Evolutionary conservation across 1,284 basidiomycete species (phyloP), one percentile per base, ranked within the genome.

Genomic region (Ceratobasidium sp.): DNA sequence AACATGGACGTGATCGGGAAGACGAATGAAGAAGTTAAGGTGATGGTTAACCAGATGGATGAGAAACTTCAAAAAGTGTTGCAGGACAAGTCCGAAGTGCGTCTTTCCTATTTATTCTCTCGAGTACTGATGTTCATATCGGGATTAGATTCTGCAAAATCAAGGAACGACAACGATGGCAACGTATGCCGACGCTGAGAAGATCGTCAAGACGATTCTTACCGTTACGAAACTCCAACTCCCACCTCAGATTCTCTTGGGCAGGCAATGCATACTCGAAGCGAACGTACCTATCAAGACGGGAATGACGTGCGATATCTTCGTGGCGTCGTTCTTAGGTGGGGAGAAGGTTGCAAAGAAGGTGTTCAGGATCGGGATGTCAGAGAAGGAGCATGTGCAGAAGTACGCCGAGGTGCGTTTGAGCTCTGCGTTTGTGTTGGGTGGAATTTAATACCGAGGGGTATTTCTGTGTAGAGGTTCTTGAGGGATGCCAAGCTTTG

Each of bases 341-440:
- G 45, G 45, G 24, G 69, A 62, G 36, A 60, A 62, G 33, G 69
- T 73, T 2, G 69, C 59, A 5, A 73, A 73, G 33, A 73, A 73
- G n/a, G 69, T 73, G 47, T 73, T 73, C 24, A 60, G 69, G n/a
- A 36, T 73, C 27, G 69, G 69, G 29, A 73, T 53, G 47, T 62
- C 47, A 7, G 69, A 73, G 8, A 31, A 53, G 24, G 57, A 73
- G 15, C 11, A 33, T 41, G 59, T 73, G 14, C n/a, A 22, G 14
- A 31, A 36, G 14, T 69, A 69, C 45, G 66, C 66, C 8, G 17
- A 69, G 33, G 66, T 57, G 19, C 9, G 53, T 57, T 8, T 36
- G 9, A 29, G 11, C 11, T 41, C 36, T 4, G 4, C 11, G 11
- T 41, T 36, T 41, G 9, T 19, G 14, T 5, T 14, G 45, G 36